Base-by-base conservation (phyloP, 768 basidiomycete species). In the Lactifluus echinatus region DNA sequence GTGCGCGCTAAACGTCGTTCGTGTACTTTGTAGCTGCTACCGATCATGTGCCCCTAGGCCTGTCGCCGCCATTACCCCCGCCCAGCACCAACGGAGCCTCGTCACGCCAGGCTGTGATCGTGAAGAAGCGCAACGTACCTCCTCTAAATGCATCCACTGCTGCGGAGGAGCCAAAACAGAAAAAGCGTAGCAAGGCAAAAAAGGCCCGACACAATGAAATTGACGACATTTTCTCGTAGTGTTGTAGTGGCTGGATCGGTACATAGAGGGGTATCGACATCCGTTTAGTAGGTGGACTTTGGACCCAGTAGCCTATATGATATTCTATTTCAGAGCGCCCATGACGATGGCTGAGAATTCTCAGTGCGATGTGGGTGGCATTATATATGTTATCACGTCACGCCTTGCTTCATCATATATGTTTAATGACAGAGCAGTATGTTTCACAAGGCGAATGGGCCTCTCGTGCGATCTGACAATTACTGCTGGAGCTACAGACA, bases 171-270 rank as follows among this genome's bases (percentile, higher is more conserved):
- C 6, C 34, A 21, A 55, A 34, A 26, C 48, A 23, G 48, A 44
- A 49, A 44, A 45, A 17, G 34, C 36, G n/a, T 17, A 10, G 24
- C 40, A 59, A 54, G 34, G 3, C 10, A 23, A 50, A 44, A 26
- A 59, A 45, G 48, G 36, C 21, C 36, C 48, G 4, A 10, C 47
- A 34, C 8, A 60, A 63, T 33, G 61, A 62, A 51, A 63, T 62
- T 12, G 63, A 63, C 17, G 63, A 63, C 23, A 63, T 63, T 34
- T 63, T 63, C 40, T 44, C 56, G 14, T 59, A 59, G 40, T 42
- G 12, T 4, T 42, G 40, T 42, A 23, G 21, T 8, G 3, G 19
- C 40, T 23, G 19, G 6, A 23, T 21, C 21, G 21, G 11, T 21
- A 42, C 40, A 14, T 23, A 11, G 12, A 42, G n/a, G n/a, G 11